Evolutionary conservation across 164 flowering plant species (phyloP), one percentile per base, ranked within the genome.

Genomic region (Piper longum): DNA sequence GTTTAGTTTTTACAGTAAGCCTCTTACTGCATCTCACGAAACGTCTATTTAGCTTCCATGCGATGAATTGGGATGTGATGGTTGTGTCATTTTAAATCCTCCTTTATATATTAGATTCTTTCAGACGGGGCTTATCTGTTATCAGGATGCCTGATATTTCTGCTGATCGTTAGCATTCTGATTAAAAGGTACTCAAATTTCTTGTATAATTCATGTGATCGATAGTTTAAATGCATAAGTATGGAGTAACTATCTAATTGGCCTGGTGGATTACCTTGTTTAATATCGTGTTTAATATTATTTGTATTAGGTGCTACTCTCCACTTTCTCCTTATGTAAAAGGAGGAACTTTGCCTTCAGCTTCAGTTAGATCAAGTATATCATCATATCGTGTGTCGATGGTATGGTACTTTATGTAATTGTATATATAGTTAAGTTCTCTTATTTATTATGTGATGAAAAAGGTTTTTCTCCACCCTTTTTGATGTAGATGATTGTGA

Each of bases 331-430:
- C 67, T 62, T 18, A 43, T 39, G 43, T 57, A 36, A 64, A 63
- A 52, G 80, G 67, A 69, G 73, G 75, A 36, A 43, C 60, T 41
- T 43, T 45, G 43, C 18, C 69, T 41, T 41, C 58, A 42, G 44
- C 63, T 66, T 67, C 84, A 61, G 56, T 80, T 43, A 78, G 91
- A 73, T 63, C 64, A 69, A 66, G 62, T 62, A 67, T 89, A 58
- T 83, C 93, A 54, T 82, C 95, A 18, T 91, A 82, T 75, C 80
- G 98, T 73, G 92, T 91, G 62, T 60, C 71, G 6, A 66, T 77
- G 92, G 98, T 91, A 81, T 8, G 69, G 14, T 14, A 3, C 3
- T 62, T 40, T 48, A 48, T 48, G 12, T 48, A 14, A 3, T 48
- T 48, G 9, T 48, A 48, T 48, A 26, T 26, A 26, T 48, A 12